Evolutionary conservation across 2,329 filamentous ascomycete genomes (phyloP), one percentile per base, ranked within the genome.

Genomic region (Zopfia rhizophila): DNA sequence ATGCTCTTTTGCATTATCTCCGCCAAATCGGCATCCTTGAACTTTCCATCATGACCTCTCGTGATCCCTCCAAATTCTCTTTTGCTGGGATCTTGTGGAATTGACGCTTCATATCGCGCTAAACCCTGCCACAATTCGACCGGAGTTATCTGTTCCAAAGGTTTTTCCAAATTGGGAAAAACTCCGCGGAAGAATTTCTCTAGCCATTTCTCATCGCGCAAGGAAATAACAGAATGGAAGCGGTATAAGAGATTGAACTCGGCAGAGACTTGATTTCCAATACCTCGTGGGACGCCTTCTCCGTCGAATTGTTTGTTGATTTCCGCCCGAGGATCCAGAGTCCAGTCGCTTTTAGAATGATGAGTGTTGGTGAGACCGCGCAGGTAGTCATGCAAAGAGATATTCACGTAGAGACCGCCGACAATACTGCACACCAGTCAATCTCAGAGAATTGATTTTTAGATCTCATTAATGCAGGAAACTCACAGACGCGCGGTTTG

Each of bases 171-270:
- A n/a, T n/a, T n/a, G n/a, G n/a, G n/a, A n/a, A n/a, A n/a, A n/a
- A n/a, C 12, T 84, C 75, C 2, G 73, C 69, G 1, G 79, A n/a
- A n/a, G n/a, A n/a, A n/a, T n/a, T 75, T 59, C 35, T 72, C 64
- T 1, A 72, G 72, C 76, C 76, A 81, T 14, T 71, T 60, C 45
- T 77, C 77, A 51, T 81, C 78, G 7, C 65, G 63, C 14, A 59
- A 46, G 3, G 73, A 77, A 4, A 79, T 69, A 4, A 73, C 68
- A 24, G 72, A 66, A 48, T 81, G 78, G 72, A 77, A 81, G 4
- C 79, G 72, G 53, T 82, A 82, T 7, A 81, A 68, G 19, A 82
- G 63, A 51, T 82, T 81, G 61, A 82, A 82, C 53, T 82, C 79
- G 21, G 75, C 73, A 3, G 73, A 75, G 29, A 79, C 75, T 48